Evolutionary conservation across 768 basidiomycete species (phyloP).

Genomic region (Amanita jacksonii): DNA sequence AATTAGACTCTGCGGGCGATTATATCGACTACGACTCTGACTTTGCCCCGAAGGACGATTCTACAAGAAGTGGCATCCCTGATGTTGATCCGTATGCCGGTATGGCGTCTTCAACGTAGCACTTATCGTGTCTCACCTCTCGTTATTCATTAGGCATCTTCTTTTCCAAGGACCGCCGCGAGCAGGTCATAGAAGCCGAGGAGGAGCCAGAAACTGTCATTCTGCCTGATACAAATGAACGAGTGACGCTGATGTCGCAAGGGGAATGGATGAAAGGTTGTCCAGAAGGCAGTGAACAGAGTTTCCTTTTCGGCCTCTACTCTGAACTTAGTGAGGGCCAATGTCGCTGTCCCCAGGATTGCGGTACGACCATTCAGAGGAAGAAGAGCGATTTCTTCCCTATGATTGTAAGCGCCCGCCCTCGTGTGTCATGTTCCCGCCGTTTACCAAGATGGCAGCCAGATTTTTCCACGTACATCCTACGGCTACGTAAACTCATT

Average conservation of each 20-base stretch:
- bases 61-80: conserved; percentile 27
- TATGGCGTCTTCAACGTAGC: conserved; percentile 19
- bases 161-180: conserved; percentile 89
- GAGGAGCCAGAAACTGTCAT: conserved; percentile 54
- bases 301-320: conserved; percentile 80
- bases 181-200: conserved; percentile 88
- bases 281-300: conserved; percentile 88
- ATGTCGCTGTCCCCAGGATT: conserved; percentile 67
- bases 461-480: conserved; percentile 61
- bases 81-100: conserved; percentile 89
- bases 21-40: conserved; percentile 82
- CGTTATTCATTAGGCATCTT: conserved; percentile 69
- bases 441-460: conserved; percentile 32
- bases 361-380: conserved; percentile 52
- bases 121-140: conserved; percentile 6
- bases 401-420: conserved; percentile 51
- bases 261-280: conserved; percentile 98
- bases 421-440: conserved; percentile 3
- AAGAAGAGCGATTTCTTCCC: conserved; percentile 76
- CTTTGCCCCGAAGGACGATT: conserved; percentile 39
- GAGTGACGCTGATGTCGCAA: conserved; percentile 66
- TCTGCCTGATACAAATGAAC: conserved; percentile 31
- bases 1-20: conserved; percentile 36
- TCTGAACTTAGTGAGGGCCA: conserved; percentile 54
- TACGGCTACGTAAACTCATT: conserved; percentile 49